phyloP scores from a whole-genome alignment of 202 grass and related monocot species.

The Hordeum pubiflorum region DNA sequence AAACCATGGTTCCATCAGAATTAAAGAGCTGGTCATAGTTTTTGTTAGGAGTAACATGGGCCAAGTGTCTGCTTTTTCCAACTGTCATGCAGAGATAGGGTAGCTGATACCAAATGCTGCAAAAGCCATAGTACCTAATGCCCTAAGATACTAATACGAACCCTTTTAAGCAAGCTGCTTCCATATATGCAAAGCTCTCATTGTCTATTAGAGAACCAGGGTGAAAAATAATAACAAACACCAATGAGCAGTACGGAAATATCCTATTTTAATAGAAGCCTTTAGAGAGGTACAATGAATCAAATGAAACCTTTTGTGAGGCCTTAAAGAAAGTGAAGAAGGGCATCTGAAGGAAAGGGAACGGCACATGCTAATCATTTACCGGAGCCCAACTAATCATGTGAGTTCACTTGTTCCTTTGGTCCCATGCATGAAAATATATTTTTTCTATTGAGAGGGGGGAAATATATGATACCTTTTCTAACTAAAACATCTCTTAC shows the following conservation, averaged over 20 bases:
- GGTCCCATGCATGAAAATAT: conserved; percentile 26
- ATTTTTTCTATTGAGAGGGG: neutral
- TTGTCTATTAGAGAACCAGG: conserved; percentile 26
- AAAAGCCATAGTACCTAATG: conserved; percentile 38
- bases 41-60: conserved; percentile 53
- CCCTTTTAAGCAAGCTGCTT: conserved; percentile 35
- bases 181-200: conserved; percentile 37
- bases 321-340: conserved; percentile 23
- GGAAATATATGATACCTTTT: neutral
- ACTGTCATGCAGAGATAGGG: conserved; percentile 29
- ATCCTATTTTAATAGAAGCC: conserved; percentile 18
- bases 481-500: conserved; percentile 27
- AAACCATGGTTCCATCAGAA: conserved; percentile 16
- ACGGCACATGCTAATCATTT: conserved; percentile 87
- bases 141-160: conserved; percentile 33
- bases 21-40: conserved; percentile 29
- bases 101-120: conserved; percentile 23
- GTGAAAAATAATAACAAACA: neutral
- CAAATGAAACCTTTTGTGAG: conserved; percentile 35
- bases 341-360: conserved; percentile 47
- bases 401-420: conserved; percentile 59
- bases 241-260: neutral
- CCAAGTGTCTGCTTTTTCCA: conserved; percentile 32
- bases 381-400: conserved; percentile 76
- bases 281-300: conserved; percentile 52